Conservation (phyloP, 805 yeast species). For the Yamadazyma paraphyllophila region DNA sequence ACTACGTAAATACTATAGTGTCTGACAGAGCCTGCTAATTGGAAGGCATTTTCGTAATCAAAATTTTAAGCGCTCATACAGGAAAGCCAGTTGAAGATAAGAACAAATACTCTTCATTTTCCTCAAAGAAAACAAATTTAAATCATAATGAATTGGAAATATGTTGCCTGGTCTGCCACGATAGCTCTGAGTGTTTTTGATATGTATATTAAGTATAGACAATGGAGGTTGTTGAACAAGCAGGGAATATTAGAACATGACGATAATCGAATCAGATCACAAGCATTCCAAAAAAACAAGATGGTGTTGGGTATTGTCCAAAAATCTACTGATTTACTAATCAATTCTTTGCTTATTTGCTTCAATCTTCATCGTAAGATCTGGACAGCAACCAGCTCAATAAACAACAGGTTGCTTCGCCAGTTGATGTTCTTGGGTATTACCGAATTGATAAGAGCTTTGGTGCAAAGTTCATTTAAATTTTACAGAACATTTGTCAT, state of each 20-base stretch:
- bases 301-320: neutral
- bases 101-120: too few species aligned
- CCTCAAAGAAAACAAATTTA: too few species aligned
- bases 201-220: conserved; percentile 1
- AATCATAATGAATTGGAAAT: too few species aligned
- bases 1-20: neutral
- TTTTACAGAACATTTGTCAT: neutral
- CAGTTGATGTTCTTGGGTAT: conserved; percentile 1
- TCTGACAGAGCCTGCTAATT: neutral
- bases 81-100: neutral
- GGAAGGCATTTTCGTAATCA: neutral
- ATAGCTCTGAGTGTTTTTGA: neutral
- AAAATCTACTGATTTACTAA: neutral
- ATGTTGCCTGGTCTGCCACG: neutral
- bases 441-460: conserved; percentile 1
- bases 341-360: neutral
- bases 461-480: conserved; percentile 1
- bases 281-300: neutral
- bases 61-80: neutral
- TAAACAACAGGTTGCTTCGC: neutral
- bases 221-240: neutral
- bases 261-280: neutral
- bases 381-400: neutral
- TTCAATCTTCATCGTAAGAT: neutral
- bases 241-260: conserved; percentile 1